Evolutionary conservation across 768 basidiomycete genomes (phyloP), one percentile per base, ranked within the genome.

Genomic region (Xerocomellus dryophilus): DNA sequence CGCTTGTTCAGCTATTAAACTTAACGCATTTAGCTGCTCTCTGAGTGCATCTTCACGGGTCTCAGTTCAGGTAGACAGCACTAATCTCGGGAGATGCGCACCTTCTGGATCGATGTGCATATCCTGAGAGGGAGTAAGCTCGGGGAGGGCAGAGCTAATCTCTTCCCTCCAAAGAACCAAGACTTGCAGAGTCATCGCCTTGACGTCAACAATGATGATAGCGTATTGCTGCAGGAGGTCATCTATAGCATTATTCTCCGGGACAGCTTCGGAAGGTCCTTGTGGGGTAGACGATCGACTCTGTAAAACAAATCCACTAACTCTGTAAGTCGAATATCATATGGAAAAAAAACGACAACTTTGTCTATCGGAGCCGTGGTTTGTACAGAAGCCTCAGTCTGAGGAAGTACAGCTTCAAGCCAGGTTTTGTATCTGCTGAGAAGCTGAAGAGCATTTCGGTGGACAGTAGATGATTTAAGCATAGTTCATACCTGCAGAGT

Each of bases 371-470:
- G 66, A 8, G 74, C 61, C 23, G 65, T 63, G 18, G 59, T 59
- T 53, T 73, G 79, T 15, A 65, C 56, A 8, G 70, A 60, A 20
- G 68, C 62, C 35, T 85, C 82, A 10, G 74, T 59, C 29, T 69
- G 62, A 14, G 80, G 76, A 34, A 86, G 66, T 29, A 66, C 77
- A 32, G 73, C 74, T 57, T 85, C 80, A n/a, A 98, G 70, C 90
- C 93, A 96, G 31, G 78, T 79, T 52, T 73, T 81, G 66, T 91
- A 93, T 50, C 93, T 80, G 61, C 85, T 88, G 47, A 95, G 62
- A 54, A 97, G 84, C 92, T 95, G 53, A 32, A 43, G 25, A 57
- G 34, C 36, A 50, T 50, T 48, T 56, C 32, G 39, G 53, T 27
- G 29, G 29, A 34, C 5, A 52, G 50, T 29, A 36, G 39, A 49